Evolutionary conservation across 257 asterid genomes (phyloP).

Genomic region (Solanum acaule): DNA sequence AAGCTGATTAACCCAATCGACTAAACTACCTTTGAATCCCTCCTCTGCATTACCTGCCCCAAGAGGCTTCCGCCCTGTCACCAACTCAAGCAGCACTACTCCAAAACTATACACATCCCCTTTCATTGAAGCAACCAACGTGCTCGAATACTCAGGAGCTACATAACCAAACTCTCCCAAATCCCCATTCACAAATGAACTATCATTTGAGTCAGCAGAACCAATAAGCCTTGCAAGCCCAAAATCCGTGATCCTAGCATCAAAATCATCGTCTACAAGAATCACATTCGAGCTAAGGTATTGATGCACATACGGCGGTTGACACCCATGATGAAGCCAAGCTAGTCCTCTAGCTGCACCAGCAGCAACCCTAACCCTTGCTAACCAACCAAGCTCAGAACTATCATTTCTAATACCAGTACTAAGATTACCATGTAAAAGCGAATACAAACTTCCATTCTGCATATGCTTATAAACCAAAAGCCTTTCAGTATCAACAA

Average conservation of each 20-base stretch:
- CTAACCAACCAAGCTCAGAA: constrained; percentile 35
- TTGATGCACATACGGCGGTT: constrained; percentile 53
- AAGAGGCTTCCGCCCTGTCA: constrained; percentile 49
- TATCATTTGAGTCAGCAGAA: constrained; percentile 45
- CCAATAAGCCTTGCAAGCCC: constrained; percentile 58
- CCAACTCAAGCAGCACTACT: constrained; percentile 65
- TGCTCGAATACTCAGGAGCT: constrained; percentile 72
- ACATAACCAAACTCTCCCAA: constrained; percentile 75
- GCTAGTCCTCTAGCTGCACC: constrained; percentile 68
- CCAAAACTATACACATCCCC: constrained; percentile 82
- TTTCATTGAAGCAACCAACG: constrained; percentile 59
- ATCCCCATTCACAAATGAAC: constrained; percentile 46
- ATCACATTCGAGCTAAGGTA: constrained; percentile 47
- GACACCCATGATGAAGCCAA: constrained; percentile 75
- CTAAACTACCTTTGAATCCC: constrained; percentile 45
- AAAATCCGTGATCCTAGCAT: constrained; percentile 55
- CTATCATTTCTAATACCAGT: background rate
- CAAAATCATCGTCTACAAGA: constrained; percentile 54
- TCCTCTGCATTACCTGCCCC: constrained; percentile 32
- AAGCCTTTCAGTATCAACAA: constrained; percentile 61
- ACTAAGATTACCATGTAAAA: constrained; percentile 14
- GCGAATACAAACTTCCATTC: constrained; percentile 44
- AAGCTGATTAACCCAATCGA: constrained; percentile 53
- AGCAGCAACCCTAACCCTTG: constrained; percentile 35
- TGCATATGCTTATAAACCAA: constrained; percentile 50